Percentiles rank a stretch among this genome's conserved stretches.
These are phyloP conservation scores for Aspergillus sp. DNA, from an alignment of 2,329 filamentous ascomycete species.

Conservation along the genomic window DNA sequence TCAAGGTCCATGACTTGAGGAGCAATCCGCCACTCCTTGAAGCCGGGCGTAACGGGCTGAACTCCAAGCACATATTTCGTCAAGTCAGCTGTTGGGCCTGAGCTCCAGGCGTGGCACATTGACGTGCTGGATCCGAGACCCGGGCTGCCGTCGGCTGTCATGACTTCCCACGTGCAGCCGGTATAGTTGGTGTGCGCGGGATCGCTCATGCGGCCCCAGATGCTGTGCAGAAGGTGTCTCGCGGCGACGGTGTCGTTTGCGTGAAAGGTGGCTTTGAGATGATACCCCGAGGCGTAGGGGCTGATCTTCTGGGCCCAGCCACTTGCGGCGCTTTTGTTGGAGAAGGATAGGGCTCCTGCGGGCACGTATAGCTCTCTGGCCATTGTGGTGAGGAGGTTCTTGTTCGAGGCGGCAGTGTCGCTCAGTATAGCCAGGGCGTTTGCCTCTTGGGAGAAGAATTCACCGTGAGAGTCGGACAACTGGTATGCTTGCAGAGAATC, in stretches of 20 bases:
- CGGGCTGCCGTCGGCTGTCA: slow-evolving; percentile 4
- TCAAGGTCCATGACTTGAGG: slow-evolving; percentile 14
- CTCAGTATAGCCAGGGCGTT: slow-evolving; percentile 9
- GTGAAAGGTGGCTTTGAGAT: slow-evolving; percentile 8
- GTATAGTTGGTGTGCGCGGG: slow-evolving; percentile 8
- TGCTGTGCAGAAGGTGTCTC: slow-evolving; percentile 2
- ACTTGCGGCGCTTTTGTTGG: slow-evolving; percentile 3
- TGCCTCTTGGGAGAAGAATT: slow-evolving; percentile 10
- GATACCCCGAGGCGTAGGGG: slow-evolving; percentile 9
- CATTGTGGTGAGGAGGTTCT: slow-evolving; percentile 5
- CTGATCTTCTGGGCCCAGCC: slow-evolving; percentile 7
- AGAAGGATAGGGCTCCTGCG: slow-evolving; percentile 9
- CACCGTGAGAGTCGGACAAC: slow-evolving; percentile 4
- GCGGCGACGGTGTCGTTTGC: slow-evolving; percentile 3
- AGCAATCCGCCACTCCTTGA: slow-evolving; percentile 7
- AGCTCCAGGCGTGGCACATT: slow-evolving; percentile 30
- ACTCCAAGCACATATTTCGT: slow-evolving; percentile 24
- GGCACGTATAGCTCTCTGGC: slow-evolving; percentile 5
- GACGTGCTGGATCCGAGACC: slow-evolving; percentile 19
- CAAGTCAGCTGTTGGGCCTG: slow-evolving; percentile 29
- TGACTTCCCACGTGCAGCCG: slow-evolving; percentile 9
- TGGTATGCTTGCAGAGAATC: slow-evolving; percentile 6
- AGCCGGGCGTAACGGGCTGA: slow-evolving; percentile 15
- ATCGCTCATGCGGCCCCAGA: slow-evolving; percentile 10
- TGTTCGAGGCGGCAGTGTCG: background rate